Conservation (phyloP, 352 stramenopile genomes). For the Pythium aquatile region DNA sequence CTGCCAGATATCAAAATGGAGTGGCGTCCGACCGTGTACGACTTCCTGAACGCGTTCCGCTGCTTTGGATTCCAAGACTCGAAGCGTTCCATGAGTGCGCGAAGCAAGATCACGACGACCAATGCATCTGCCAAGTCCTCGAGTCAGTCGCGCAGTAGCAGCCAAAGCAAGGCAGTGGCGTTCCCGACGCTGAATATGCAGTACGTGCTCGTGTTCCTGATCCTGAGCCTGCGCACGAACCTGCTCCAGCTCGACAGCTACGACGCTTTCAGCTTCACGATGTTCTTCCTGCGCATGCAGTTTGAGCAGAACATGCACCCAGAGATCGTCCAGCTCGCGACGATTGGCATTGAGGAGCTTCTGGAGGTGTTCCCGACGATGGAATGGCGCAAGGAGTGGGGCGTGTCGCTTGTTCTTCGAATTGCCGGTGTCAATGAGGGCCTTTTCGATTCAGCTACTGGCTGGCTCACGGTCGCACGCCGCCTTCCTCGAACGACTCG, state of each 20-base stretch:
- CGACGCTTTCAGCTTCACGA: conserved; percentile 81
- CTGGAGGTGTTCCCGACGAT: conserved; percentile 63
- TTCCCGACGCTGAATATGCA: conserved; percentile 85
- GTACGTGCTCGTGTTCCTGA: conserved; percentile 70
- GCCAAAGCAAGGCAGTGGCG: conserved; percentile 26
- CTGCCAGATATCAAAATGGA: conserved; percentile 52
- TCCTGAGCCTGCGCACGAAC: conserved; percentile 70
- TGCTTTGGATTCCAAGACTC: conserved; percentile 80
- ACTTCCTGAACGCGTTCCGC: conserved; percentile 77
- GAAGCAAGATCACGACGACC: conserved; percentile 65
- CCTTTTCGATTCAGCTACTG: conserved; percentile 70
- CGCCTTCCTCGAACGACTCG: conserved; percentile 69
- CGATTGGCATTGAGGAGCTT: conserved; percentile 78
- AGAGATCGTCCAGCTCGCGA: conserved; percentile 73
- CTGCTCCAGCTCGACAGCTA: conserved; percentile 63
- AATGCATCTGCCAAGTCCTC: conserved; percentile 4
- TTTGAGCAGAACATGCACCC: conserved; percentile 76
- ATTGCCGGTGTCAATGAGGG: conserved; percentile 76
- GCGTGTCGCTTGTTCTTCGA: conserved; percentile 67
- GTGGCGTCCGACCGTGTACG: conserved; percentile 68
- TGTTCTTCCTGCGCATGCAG: conserved; percentile 87
- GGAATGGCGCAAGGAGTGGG: conserved; percentile 79
- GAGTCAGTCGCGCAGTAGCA: neutral
- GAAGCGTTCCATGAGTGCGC: conserved; percentile 80
- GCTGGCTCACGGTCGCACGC: conserved; percentile 72